Percentiles rank a stretch among this genome's conserved stretches.
phyloP scores from a whole-genome alignment of 176 grass and related monocot genomes.

The Carex pumila region DNA sequence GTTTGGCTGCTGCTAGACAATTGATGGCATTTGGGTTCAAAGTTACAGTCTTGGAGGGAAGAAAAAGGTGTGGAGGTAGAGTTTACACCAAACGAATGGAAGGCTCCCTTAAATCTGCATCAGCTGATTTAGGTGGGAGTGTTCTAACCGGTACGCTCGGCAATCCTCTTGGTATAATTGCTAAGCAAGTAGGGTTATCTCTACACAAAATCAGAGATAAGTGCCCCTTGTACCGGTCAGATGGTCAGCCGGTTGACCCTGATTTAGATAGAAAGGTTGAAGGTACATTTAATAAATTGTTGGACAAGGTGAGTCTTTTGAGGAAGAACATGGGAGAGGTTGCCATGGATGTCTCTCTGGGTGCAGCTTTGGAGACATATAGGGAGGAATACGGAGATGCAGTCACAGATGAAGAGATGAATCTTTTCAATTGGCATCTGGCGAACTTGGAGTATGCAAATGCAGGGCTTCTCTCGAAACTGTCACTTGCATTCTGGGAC shows the following conservation, averaged over 20 bases:
- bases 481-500: conserved; percentile 92
- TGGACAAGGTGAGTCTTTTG: conserved; percentile 72
- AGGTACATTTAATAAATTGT: conserved; percentile 69
- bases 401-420: conserved; percentile 61
- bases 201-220: conserved; percentile 93
- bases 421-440: conserved; percentile 90
- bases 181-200: conserved; percentile 59
- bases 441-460: conserved; percentile 96
- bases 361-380: conserved; percentile 75
- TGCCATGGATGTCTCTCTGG: conserved; percentile 77
- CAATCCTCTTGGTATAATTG: conserved; percentile 68
- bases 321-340: conserved; percentile 75
- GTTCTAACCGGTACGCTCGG: conserved; percentile 79
- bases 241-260: conserved; percentile 68
- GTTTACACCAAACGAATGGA: conserved; percentile 99
- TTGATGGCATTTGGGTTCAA: conserved; percentile 74
- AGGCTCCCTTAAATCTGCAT: conserved; percentile 51
- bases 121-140: conserved; percentile 83
- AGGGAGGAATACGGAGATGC: conserved; percentile 45
- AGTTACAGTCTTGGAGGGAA: conserved; percentile 72
- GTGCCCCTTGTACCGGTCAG: conserved; percentile 65
- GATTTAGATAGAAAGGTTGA: conserved; percentile 89
- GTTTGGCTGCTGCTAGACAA: conserved; percentile 75
- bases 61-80: conserved; percentile 76
- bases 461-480: conserved; percentile 67